These are phyloP conservation scores for Lactarius hengduanensis DNA, from an alignment of 768 basidiomycete species.

Conservation along the genomic window DNA sequence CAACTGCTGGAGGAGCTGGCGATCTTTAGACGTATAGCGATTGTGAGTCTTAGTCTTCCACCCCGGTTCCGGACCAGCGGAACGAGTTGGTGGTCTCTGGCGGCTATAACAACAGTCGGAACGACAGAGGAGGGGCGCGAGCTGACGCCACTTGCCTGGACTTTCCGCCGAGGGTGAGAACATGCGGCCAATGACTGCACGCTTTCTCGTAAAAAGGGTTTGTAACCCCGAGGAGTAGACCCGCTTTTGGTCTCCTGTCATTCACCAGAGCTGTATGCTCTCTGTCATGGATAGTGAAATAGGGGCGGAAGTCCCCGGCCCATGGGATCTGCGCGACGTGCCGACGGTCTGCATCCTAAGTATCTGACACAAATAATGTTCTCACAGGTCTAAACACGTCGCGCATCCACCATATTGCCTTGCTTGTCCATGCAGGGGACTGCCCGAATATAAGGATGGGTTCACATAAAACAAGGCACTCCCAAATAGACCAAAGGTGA, in stretches of 20 bases:
- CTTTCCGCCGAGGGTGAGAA: constrained; percentile 63
- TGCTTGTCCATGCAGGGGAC: constrained; percentile 78
- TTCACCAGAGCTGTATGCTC: constrained; percentile 77
- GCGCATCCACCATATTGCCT: constrained; percentile 89
- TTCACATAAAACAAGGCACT: constrained; percentile 88
- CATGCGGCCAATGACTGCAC: constrained; percentile 84
- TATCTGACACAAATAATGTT: constrained; percentile 11
- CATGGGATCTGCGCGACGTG: constrained; percentile 62
- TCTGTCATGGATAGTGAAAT: constrained; percentile 95
- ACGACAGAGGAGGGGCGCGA: not conserved
- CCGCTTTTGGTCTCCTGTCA: constrained; percentile 74
- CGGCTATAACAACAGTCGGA: not conserved
- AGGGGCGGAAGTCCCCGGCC: constrained; percentile 84
- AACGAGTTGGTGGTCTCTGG: constrained; percentile 8
- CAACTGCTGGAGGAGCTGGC: constrained; percentile 64
- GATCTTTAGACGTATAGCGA: constrained; percentile 84
- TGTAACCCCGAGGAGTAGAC: constrained; percentile 78
- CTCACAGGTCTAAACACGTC: constrained; percentile 82
- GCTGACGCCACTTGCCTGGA: constrained; percentile 42
- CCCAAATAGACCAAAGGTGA: constrained; percentile 87
- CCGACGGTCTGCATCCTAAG: not conserved
- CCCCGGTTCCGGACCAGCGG: constrained; percentile 59
- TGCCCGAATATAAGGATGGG: constrained; percentile 82
- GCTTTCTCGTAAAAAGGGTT: constrained; percentile 83
- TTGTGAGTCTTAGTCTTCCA: constrained; percentile 81